Conservation (phyloP, 2,329 filamentous ascomycete species). For the Talaromyces funiculosus region DNA sequence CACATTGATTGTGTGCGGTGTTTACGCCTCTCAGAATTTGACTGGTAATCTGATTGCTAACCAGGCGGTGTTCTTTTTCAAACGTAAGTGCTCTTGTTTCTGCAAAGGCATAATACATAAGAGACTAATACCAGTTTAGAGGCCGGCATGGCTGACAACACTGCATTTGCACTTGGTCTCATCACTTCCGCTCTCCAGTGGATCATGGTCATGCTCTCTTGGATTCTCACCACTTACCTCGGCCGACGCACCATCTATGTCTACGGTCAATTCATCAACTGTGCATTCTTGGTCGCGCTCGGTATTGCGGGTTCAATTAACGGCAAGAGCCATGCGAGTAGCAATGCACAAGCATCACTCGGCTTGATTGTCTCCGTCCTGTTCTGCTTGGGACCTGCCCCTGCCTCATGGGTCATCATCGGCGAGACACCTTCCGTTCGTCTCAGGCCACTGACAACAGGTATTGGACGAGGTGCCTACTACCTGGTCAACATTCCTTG, state of each 20-base stretch:
- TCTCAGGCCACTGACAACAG: slow-evolving; percentile 60
- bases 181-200: slow-evolving; percentile 60
- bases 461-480: slow-evolving; percentile 58
- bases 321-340: slow-evolving; percentile 36
- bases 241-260: slow-evolving; percentile 61
- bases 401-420: slow-evolving; percentile 62
- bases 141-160: slow-evolving; percentile 53
- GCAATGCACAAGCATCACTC: slow-evolving; percentile 55
- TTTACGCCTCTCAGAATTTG: slow-evolving; percentile 56
- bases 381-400: slow-evolving; percentile 58
- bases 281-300: slow-evolving; percentile 50
- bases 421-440: slow-evolving; percentile 62
- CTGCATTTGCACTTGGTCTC: slow-evolving; percentile 57
- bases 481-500: slow-evolving; percentile 62
- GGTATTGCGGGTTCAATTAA: slow-evolving; percentile 55
- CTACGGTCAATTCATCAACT: slow-evolving; percentile 54
- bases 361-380: slow-evolving; percentile 62
- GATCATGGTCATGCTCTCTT: slow-evolving; percentile 61
- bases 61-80: slow-evolving; percentile 57
- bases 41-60: slow-evolving; percentile 59
- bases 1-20: slow-evolving; percentile 51
- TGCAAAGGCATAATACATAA: slow-evolving; percentile 15
- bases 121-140: slow-evolving; percentile 42
- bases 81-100: slow-evolving; percentile 25
- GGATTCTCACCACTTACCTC: slow-evolving; percentile 60